Base-by-base conservation (phyloP, 225 moss, liverwort and hornwort species). In the Neckera pumila region DNA sequence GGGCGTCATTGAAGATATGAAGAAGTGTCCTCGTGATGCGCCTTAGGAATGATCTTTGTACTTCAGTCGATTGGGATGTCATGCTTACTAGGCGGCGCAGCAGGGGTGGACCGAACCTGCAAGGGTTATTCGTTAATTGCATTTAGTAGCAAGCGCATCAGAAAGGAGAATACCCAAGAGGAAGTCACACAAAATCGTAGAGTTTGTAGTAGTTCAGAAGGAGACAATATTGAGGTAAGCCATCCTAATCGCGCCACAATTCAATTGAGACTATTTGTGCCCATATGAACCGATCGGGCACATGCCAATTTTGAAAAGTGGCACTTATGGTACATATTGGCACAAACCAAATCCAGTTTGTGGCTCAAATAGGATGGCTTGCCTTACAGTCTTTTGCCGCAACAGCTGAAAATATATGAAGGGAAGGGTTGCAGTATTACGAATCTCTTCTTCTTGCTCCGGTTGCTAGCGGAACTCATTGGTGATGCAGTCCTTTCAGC, bases 371-470 rank as follows among this genome's bases (percentile, higher is more conserved):
- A 60, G 43, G 31, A 42, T 60, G 60, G 18, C 21, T 42, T 42
- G 45, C 17, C 16, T 23, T 34, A 36, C 4, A 49, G 19, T 49
- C 25, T 19, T 19, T 62, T 38, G 65, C 25, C 53, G 36, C 20
- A 69, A 31, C 11, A 60, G 9, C 13, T 73, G 7, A 47, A 79
- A 25, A 82, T 34, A 45, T 25, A 75, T 58, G 15, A 36, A 72
- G 33, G 25, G 36, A 73, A 58, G 58, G 28, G 23, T 38, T 60
- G 34, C 25, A 79, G 28, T 60, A 45, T 73, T 79, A 90, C 90
- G 10, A 84, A 36, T 91, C 45, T 92, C 84, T 90, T 93, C 62
- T 90, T 93, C 86, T 83, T 90, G 92, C 88, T 93, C 10, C 54
- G 59, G 21, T 88, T 90, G 87, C 92, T 93, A 17, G 89, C 14